Conservation (phyloP, 495 filamentous ascomycete genomes). For the Penicillium waksmanii region DNA sequence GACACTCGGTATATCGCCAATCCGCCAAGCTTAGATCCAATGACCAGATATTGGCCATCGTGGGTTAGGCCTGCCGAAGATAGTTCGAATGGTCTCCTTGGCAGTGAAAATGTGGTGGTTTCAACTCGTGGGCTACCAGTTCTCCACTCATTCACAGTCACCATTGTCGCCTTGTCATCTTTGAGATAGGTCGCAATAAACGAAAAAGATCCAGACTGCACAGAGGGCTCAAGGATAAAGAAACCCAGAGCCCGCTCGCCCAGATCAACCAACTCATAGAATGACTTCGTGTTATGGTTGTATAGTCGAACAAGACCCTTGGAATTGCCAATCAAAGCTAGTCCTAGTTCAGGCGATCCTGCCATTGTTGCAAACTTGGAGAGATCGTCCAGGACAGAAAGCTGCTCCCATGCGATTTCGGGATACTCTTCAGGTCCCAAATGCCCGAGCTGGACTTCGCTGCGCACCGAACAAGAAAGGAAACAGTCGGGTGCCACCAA, state of each 20-base stretch:
- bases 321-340: conserved; percentile 44
- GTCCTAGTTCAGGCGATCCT: conserved; percentile 29
- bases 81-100: conserved; percentile 37
- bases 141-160: conserved; percentile 28
- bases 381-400: conserved; percentile 38
- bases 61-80: conserved; percentile 42
- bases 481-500: conserved; percentile 63
- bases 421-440: conserved; percentile 21
- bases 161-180: conserved; percentile 34
- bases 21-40: conserved; percentile 70
- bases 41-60: conserved; percentile 51
- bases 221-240: conserved; percentile 24
- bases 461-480: conserved; percentile 60
- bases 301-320: conserved; percentile 40
- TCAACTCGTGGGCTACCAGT: conserved; percentile 23
- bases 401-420: conserved; percentile 33
- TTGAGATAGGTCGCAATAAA: conserved; percentile 40
- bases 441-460: conserved; percentile 59
- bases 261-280: conserved; percentile 26
- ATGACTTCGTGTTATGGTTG: conserved; percentile 35
- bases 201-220: conserved; percentile 14
- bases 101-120: conserved; percentile 31
- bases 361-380: conserved; percentile 34
- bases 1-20: conserved; percentile 56
- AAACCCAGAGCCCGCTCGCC: conserved; percentile 34